Evolutionary conservation across 441 rosid species (phyloP), one percentile per base, ranked within the genome.

Genomic region (Arabidopsis hybrid): DNA sequence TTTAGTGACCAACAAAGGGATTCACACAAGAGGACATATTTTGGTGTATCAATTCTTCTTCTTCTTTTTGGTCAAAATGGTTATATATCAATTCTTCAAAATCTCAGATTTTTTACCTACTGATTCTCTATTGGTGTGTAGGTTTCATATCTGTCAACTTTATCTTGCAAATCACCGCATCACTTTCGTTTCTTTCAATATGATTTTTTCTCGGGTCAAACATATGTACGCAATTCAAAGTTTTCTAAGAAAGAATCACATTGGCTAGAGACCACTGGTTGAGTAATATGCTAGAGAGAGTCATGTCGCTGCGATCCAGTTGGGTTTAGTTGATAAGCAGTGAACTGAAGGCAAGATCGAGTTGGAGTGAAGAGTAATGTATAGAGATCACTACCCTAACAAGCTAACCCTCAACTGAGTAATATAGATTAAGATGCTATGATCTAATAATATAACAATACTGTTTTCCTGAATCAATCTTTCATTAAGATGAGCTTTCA

Each of bases 401-500:
- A 2, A 17, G 31, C 6, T 50, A 0, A 50, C 7, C 2, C n/a
- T 50, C 11, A 10, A 21, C 57, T 1, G 32, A 52, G 17, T 53
- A 53, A 6, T 16, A 10, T 59, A 42, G 13, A 21, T 21, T 21
- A n/a, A 31, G 5, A 65, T 46, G 4, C 50, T 17, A 5, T 50
- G 59, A 11, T 7, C 17, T 3, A 8, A 65, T 65, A 18, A 47
- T 34, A 59, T 32, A 17, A 51, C 3, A 55, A 10, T 11, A 60
- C 3, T 21, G 26, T 31, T 7, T 32, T n/a, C 21, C 63, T 42
- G 16, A 67, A 43, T 12, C 10, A 52, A 52, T 52, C 59, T 60
- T 68, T 40, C 69, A 68, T 43, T 61, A 29, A 68, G 17, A 52
- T 17, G 14, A 51, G 16, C 6, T 10, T 17, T 50, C 31, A 26